A percentile compares a stretch with the other conserved stretches of the same genome.
phyloP scores from a whole-genome alignment of 164 flowering plant genomes.

The Berberis thunbergii region DNA sequence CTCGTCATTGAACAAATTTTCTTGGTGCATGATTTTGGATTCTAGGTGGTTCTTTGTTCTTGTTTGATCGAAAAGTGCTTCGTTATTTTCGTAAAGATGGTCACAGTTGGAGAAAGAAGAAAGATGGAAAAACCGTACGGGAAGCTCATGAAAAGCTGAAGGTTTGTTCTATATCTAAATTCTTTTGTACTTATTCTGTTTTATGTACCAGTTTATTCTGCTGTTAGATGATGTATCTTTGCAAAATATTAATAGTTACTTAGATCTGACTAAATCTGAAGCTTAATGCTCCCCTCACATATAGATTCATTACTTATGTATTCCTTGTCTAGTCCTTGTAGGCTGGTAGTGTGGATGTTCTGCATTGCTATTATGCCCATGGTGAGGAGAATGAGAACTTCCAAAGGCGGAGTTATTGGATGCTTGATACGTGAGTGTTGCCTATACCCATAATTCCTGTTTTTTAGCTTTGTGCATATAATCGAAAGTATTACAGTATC shows the following conservation, averaged over 20 bases:
- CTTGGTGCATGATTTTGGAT: not conserved
- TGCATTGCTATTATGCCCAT: constrained; percentile 97
- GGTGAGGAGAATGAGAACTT: constrained; percentile 81
- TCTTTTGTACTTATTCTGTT: not conserved
- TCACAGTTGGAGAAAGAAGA: constrained; percentile 84
- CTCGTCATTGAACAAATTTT: no score
- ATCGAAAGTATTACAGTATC: no score
- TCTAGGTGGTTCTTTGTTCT: constrained; percentile 77
- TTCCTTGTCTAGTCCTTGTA: constrained; percentile 18
- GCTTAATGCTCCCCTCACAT: no score
- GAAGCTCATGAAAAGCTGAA: constrained; percentile 94
- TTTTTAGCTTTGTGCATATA: not conserved
- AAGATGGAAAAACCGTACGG: constrained; percentile 86
- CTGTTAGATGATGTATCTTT: no score
- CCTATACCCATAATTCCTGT: not conserved
- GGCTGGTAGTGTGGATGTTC: constrained; percentile 85
- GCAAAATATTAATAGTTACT: no score
- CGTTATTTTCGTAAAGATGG: constrained; percentile 85
- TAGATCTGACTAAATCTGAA: no score
- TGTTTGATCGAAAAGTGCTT: constrained; percentile 71
- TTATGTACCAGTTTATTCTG: not conserved
- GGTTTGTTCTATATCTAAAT: constrained; percentile 24
- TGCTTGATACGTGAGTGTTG: constrained; percentile 80
- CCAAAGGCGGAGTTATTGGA: constrained; percentile 92
- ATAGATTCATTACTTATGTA: no score